These are phyloP conservation scores for Beauveria sp. DNA, from an alignment of 2,329 filamentous ascomycete species.

Conservation along the genomic window DNA sequence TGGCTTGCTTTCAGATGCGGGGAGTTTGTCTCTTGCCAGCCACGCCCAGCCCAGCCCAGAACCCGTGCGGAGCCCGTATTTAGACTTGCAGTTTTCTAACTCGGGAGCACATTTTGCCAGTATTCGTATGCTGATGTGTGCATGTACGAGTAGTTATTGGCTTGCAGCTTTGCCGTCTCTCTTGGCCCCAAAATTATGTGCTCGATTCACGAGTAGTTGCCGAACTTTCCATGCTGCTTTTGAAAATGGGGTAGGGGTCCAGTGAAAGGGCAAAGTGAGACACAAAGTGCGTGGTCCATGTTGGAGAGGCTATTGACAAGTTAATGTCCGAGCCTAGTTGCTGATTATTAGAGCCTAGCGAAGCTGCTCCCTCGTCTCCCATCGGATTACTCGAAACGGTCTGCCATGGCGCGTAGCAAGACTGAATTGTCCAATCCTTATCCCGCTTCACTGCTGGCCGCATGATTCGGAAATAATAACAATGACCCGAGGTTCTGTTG, in stretches of 20 bases:
- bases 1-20: conserved; percentile 4
- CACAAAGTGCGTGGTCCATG: neutral
- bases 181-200: too few relatives aligned
- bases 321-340: too few relatives aligned
- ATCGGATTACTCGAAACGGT: conserved; percentile 9
- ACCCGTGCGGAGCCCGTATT: neutral
- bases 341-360: neutral
- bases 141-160: too few relatives aligned
- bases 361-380: neutral
- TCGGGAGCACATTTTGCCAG: too few relatives aligned
- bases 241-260: neutral
- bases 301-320: too few relatives aligned
- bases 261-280: neutral
- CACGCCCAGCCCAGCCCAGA: neutral
- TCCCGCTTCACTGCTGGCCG: conserved; percentile 1
- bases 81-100: neutral
- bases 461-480: neutral
- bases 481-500: neutral
- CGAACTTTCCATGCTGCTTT: neutral
- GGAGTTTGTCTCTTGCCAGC: neutral
- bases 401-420: neutral
- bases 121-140: too few relatives aligned
- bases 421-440: neutral
- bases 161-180: too few relatives aligned
- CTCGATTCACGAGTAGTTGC: neutral